Evolutionary conservation across 2,329 filamentous ascomycete genomes (phyloP), one percentile per base, ranked within the genome.

Genomic region (Balansia obtecta): DNA sequence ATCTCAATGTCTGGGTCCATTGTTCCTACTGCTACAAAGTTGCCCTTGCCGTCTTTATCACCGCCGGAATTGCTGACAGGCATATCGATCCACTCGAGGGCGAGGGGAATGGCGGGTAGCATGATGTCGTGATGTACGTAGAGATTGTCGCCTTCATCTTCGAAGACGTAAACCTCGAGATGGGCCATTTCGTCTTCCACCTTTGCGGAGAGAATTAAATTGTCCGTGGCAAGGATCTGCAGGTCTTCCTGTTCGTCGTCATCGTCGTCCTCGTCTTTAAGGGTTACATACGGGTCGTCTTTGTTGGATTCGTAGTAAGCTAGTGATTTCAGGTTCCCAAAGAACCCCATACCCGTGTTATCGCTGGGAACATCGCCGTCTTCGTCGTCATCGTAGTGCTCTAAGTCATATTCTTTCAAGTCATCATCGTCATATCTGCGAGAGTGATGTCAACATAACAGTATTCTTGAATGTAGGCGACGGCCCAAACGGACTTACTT

Each of bases 111-210:
- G 22, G 91, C 91, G 33, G 93, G 93, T 50, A 98, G 79, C 91
- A 98, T 97, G 60, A 98, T 95, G 68, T 98, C 93, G 77, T 98
- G 93, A 71, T 98, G 93, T 22, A 98, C 91, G 67, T 98, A 98
- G 54, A 98, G 83, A 65, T 98, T 98, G 69, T 97, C 93, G 43
- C 84, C 86, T 54, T 82, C 82, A 60, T 97, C 93, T 68, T 98
- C 93, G 69, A 97, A 98, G 30, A 98, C 89, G 63, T 97, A 96
- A 18, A 97, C 86, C 67, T 98, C 93, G 27, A 98, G 75, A 68
- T 97, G 91, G 16, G 93, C 91, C 54, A 98, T 83, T 65, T 98
- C 93, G 60, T 98, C 93, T 68, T 98, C 93, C 48, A 97, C 85
- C 71, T 95, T 91, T 56, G 89, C 90, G 11, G 91, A 87, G 45